These are phyloP conservation scores for Naganishia sp. DNA, from an alignment of 1,284 basidiomycete species.

Conservation along the genomic window DNA sequence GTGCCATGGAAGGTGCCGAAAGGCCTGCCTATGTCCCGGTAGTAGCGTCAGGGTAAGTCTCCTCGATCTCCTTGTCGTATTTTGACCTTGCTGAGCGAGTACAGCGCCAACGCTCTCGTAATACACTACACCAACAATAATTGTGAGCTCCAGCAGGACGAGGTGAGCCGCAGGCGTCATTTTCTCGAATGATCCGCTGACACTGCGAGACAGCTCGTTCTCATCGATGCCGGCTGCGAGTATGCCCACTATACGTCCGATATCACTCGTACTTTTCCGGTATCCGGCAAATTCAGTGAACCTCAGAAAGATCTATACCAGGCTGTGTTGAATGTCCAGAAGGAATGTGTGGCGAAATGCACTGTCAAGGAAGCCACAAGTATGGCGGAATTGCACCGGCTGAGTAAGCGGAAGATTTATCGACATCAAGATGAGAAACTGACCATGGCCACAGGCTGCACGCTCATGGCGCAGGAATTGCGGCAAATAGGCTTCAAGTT, in stretches of 20 bases:
- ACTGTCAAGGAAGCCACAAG: constrained; percentile 60
- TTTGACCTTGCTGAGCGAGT: neutral
- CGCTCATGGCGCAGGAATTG: constrained; percentile 71
- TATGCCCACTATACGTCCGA: constrained; percentile 91
- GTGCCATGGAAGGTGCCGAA: constrained; percentile 73
- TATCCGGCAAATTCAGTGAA: constrained; percentile 72
- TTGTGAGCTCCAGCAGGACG: constrained; percentile 68
- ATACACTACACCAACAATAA: constrained; percentile 93
- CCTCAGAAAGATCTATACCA: constrained; percentile 87
- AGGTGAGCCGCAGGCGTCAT: constrained; percentile 47
- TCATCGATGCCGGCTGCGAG: constrained; percentile 89
- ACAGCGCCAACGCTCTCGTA: constrained; percentile 76
- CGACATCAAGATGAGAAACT: too few species aligned
- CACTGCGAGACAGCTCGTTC: constrained; percentile 58
- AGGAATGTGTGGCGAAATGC: constrained; percentile 55
- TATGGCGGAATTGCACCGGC: constrained; percentile 76
- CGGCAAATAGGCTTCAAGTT: constrained; percentile 79
- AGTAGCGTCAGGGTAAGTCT: constrained; percentile 78
- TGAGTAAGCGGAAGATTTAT: constrained; percentile 53
- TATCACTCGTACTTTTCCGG: constrained; percentile 92
- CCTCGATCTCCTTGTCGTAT: too few species aligned
- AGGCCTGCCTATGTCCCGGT: constrained; percentile 91
- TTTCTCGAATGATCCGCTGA: neutral
- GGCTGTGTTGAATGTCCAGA: constrained; percentile 59
- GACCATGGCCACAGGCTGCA: constrained; percentile 57